Evolutionary conservation across 257 asterid genomes (phyloP), one percentile per base, ranked within the genome.

Genomic region (Parsonsia alboflavescens): DNA sequence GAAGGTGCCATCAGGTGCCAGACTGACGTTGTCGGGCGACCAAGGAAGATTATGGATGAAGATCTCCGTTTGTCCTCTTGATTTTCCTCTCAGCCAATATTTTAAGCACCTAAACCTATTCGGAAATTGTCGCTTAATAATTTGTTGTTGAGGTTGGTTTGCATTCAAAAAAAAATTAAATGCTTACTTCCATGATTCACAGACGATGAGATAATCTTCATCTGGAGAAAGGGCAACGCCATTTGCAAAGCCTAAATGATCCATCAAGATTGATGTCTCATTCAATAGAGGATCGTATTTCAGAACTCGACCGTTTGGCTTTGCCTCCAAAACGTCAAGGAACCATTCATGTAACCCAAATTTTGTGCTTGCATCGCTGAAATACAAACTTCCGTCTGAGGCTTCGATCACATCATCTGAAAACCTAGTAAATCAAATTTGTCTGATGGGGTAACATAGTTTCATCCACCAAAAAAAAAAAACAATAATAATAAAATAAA

Each of bases 1-100:
- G 58, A 85, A 92, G 0, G 92, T 88, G 54, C 91, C 90, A 87
- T 92, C 96, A 22, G 90, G 89, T 26, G 93, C 93, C 73, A 92
- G 91, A 67, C 90, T 90, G 70, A 92, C 84, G 86, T 90, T 86
- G 48, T 88, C 96, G 1, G 96, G 96, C 49, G 68, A 81, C 4
- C 86, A 88, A 0, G 89, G 88, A 46, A 92, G 94, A 77, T 80
- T 84, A 53, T 88, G 90, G 0, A 89, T 54, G 78, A 90, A 83
- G 4, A 86, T 73, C 78, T 92, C 88, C 21, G 82, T 86, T 74
- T 82, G 15, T 4, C 91, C 96, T 73, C 74, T 86, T 28, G 10
- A 48, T 21, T 85, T 86, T 17, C 86, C 92, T 69, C 65, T 70
- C 70, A 92, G 63, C 98, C 97, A 89, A 62, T 92, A 75, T 58